Percentiles rank a stretch among this genome's conserved stretches.
phyloP scores from a whole-genome alignment of 495 filamentous ascomycete genomes.

The Penicillium arizonense region DNA sequence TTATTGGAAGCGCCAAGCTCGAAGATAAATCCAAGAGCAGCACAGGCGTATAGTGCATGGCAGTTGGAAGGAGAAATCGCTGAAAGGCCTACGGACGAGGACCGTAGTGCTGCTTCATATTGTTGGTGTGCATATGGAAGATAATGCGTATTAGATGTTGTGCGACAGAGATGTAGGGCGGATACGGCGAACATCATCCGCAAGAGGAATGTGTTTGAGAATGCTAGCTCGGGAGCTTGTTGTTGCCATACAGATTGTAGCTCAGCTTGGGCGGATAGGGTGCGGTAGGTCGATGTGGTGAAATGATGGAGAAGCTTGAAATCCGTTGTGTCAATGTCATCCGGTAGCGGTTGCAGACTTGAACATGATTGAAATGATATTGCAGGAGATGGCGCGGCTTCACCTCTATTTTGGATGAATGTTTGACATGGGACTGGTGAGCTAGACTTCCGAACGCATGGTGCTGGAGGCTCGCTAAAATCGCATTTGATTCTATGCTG shows the following conservation, averaged over 20 bases:
- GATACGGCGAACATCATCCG: not conserved
- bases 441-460: no score
- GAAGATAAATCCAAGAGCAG: not conserved
- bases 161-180: not conserved
- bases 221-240: not conserved
- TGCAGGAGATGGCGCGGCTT: no score
- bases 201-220: not conserved
- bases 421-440: no score
- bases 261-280: constrained; percentile 5
- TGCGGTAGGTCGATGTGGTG: constrained; percentile 14
- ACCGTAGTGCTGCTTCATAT: no score
- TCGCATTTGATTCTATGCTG: not conserved
- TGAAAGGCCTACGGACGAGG: not conserved
- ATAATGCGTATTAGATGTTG: not conserved
- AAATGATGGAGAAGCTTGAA: constrained; percentile 24
- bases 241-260: not conserved
- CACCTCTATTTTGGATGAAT: no score
- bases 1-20: not conserved
- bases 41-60: not conserved
- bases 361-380: no score
- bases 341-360: not conserved
- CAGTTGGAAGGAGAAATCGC: not conserved
- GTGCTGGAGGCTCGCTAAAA: not conserved
- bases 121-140: no score
- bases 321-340: constrained; percentile 5